These are phyloP conservation scores for Clonostachys chloroleuca DNA, from an alignment of 2,329 filamentous ascomycete genomes.

Conservation along the genomic window DNA sequence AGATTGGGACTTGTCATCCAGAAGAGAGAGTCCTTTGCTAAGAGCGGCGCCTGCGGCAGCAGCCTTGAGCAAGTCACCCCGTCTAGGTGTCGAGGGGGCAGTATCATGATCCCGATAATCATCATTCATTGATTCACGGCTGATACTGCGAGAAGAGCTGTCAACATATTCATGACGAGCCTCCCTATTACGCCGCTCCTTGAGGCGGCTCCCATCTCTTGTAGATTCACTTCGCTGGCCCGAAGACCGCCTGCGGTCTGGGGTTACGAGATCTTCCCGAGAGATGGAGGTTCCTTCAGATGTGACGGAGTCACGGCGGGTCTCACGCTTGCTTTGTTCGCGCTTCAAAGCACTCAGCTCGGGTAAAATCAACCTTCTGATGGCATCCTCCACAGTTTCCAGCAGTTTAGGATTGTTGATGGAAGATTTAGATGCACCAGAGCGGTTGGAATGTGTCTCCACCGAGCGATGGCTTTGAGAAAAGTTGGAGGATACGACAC, in stretches of 20 bases:
- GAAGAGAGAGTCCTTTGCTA: constrained; percentile 23
- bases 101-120: constrained; percentile 22
- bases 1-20: constrained; percentile 33
- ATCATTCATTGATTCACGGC: constrained; percentile 40
- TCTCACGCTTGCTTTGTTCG: constrained; percentile 76
- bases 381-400: constrained; percentile 90
- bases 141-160: constrained; percentile 40
- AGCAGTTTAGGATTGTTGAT: constrained; percentile 90
- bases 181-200: constrained; percentile 45
- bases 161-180: constrained; percentile 50
- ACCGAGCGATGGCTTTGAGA: constrained; percentile 50
- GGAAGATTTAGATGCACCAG: constrained; percentile 51
- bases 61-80: constrained; percentile 34
- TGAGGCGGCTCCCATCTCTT: constrained; percentile 42
- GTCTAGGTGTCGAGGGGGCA: constrained; percentile 38
- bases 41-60: constrained; percentile 38
- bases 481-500: constrained; percentile 47
- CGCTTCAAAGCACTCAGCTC: constrained; percentile 89
- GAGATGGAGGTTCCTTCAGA: constrained; percentile 52
- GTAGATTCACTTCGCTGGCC: constrained; percentile 46
- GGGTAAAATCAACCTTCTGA: constrained; percentile 82
- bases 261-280: constrained; percentile 48
- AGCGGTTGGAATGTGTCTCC: constrained; percentile 48
- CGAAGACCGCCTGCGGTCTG: constrained; percentile 57
- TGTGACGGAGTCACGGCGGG: constrained; percentile 60